These are phyloP conservation scores for Candida sanyaensis DNA, from an alignment of 1,139 yeast species.

Conservation along the genomic window DNA sequence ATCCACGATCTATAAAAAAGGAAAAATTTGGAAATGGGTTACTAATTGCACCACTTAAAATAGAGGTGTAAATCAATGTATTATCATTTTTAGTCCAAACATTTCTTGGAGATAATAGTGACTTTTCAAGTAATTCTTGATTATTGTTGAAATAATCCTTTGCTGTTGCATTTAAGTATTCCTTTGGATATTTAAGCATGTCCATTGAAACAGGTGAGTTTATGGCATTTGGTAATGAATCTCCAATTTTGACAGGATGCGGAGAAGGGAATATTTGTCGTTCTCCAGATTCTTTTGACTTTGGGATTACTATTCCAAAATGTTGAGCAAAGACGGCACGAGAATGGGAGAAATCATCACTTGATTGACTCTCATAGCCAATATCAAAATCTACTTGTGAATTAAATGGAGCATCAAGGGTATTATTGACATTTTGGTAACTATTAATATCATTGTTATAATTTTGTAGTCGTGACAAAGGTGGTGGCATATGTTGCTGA, in stretches of 20 bases:
- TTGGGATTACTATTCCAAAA: conserved; percentile 6
- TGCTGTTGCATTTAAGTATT: not conserved
- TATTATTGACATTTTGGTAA: not conserved
- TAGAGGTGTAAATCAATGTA: conserved; percentile 28
- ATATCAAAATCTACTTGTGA: conserved; percentile 4
- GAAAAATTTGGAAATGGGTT: conserved; percentile 30
- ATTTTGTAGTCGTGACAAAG: not conserved
- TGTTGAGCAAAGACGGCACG: conserved; percentile 8
- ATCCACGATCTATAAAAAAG: conserved; percentile 41
- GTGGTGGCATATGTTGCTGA: not conserved
- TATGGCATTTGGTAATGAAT: conserved; percentile 19
- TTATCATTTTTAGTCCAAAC: conserved; percentile 13
- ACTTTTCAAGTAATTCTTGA: not conserved
- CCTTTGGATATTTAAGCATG: conserved; percentile 6
- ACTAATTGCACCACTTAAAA: conserved; percentile 28
- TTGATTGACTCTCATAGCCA: conserved; percentile 10
- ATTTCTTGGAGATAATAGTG: not conserved
- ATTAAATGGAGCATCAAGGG: not conserved
- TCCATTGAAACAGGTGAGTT: conserved; percentile 2
- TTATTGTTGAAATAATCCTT: not conserved
- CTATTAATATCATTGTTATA: conserved; percentile 4
- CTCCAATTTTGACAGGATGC: conserved; percentile 4
- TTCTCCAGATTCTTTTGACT: not conserved
- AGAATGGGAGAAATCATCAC: conserved; percentile 10
- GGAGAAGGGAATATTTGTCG: not conserved